A percentile compares a stretch with the other conserved stretches of the same genome.
Conservation (phyloP, 2,329 filamentous ascomycete species). For the Fusarium chaquense region DNA sequence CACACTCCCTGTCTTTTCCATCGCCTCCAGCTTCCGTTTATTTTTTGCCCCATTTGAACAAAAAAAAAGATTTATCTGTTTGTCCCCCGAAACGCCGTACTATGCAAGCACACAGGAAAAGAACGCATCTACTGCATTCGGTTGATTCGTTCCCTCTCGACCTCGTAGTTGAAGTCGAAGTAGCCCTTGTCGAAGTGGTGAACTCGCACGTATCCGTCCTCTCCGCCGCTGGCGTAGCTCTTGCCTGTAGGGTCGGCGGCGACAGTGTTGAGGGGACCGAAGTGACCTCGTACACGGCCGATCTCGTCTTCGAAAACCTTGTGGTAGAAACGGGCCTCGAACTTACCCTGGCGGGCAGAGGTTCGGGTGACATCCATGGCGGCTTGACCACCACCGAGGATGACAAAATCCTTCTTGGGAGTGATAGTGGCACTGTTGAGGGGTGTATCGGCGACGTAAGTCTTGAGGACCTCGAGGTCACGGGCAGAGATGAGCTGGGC, state of each 20-base stretch:
- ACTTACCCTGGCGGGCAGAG: conserved; percentile 94
- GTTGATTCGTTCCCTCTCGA: conserved; percentile 83
- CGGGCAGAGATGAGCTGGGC: conserved; percentile 80
- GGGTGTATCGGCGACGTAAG: conserved; percentile 90
- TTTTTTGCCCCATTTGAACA: conserved; percentile 49
- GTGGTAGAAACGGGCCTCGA: conserved; percentile 99
- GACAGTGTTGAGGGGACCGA: conserved; percentile 96
- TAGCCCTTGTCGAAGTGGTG: conserved; percentile 99
- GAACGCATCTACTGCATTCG: conserved; percentile 54
- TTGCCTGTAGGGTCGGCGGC: conserved; percentile 92
- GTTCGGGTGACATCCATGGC: conserved; percentile 99
- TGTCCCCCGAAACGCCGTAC: conserved; percentile 55
- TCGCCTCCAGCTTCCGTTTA: conserved; percentile 36
- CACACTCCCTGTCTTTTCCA: conserved; percentile 30
- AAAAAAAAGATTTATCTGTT: conserved; percentile 48
- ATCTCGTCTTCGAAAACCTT: conserved; percentile 99
- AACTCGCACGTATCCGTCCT: conserved; percentile 98
- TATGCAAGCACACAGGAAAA: conserved; percentile 58
- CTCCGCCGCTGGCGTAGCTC: conserved; percentile 93
- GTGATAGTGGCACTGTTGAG: conserved; percentile 96
- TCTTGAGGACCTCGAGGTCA: conserved; percentile 93
- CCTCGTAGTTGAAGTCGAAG: conserved; percentile 99
- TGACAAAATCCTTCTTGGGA: conserved; percentile 96
- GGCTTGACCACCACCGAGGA: conserved; percentile 96
- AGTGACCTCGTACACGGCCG: conserved; percentile 95